Conservation (phyloP, 352 stramenopile genomes). For the Pythium aristosporum region DNA sequence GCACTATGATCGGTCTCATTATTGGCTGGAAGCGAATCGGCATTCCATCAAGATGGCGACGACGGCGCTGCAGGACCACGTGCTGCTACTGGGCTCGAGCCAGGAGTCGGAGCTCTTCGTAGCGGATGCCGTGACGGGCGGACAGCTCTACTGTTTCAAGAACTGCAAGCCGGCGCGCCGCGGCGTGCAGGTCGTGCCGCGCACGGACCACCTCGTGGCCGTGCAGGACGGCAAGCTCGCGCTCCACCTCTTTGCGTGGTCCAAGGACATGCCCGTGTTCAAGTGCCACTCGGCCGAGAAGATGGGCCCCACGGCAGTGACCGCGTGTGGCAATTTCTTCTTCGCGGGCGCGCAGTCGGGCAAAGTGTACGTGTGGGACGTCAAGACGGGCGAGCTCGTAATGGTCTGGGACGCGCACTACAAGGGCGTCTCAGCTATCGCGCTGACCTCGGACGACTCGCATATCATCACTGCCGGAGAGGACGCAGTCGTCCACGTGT, state of each 20-base stretch:
- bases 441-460: conserved; percentile 70
- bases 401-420: conserved; percentile 86
- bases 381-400: conserved; percentile 78
- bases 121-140: conserved; percentile 53
- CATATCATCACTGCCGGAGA: conserved; percentile 79
- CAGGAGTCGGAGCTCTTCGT: conserved; percentile 70
- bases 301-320: conserved; percentile 58
- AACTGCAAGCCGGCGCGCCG: conserved; percentile 50
- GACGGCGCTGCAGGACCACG: conserved; percentile 49
- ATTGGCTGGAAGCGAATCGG: conserved; percentile 16
- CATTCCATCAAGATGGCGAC: conserved; percentile 33
- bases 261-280: conserved; percentile 64
- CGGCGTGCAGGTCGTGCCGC: conserved; percentile 54
- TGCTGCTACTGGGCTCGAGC: conserved; percentile 64
- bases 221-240: conserved; percentile 71
- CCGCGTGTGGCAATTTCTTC: conserved; percentile 70
- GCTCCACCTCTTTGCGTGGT: conserved; percentile 61
- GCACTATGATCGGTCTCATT: neutral
- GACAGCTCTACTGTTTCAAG: conserved; percentile 77
- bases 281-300: conserved; percentile 81
- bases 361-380: conserved; percentile 86
- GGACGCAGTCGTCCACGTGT: conserved; percentile 81
- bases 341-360: conserved; percentile 72
- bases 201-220: conserved; percentile 64
- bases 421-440: conserved; percentile 74